Percentiles rank a stretch among this genome's conserved stretches.
Evolutionary conservation across 192 early-diverging fungal genomes (phyloP).

Genomic region (Dissophora ornata): DNA sequence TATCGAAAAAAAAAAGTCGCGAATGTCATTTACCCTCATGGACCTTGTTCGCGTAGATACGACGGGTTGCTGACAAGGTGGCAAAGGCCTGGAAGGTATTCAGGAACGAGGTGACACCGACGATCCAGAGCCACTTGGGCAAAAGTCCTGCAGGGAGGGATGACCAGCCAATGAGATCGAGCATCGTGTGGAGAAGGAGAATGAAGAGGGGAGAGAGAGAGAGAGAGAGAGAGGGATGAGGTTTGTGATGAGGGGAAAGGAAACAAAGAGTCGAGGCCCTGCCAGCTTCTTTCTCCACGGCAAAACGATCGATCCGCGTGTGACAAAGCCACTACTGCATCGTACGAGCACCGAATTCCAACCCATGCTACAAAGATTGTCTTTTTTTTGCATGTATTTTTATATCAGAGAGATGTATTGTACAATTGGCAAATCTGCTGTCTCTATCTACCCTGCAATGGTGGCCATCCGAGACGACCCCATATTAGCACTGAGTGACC

Average conservation of each 20-base stretch:
- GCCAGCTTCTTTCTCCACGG: too few species aligned
- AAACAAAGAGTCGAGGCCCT: too few species aligned
- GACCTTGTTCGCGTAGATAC: slow-evolving; percentile 78
- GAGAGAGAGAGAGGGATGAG: slow-evolving; percentile 2
- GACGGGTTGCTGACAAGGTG: slow-evolving; percentile 77
- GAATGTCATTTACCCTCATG: slow-evolving; percentile 61
- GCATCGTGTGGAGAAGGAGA: slow-evolving; percentile 20
- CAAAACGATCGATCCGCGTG: too few species aligned
- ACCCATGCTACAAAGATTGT: too few species aligned
- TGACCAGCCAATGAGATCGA: slow-evolving; percentile 53
- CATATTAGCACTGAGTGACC: background rate
- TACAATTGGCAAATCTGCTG: too few species aligned
- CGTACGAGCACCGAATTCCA: too few species aligned
- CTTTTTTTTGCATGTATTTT: too few species aligned
- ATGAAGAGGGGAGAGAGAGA: background rate
- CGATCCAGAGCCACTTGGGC: slow-evolving; percentile 80
- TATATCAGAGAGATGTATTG: too few species aligned
- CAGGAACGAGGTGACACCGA: slow-evolving; percentile 81
- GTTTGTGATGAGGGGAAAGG: too few species aligned
- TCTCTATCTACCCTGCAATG: too few species aligned
- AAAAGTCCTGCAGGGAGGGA: slow-evolving; percentile 64
- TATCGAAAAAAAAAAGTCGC: slow-evolving; percentile 2
- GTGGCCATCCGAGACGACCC: background rate
- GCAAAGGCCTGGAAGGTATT: slow-evolving; percentile 89
- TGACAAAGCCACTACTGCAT: too few species aligned